These are phyloP conservation scores for Talaromyces piceae DNA, from an alignment of 2,329 filamentous ascomycete genomes.

Conservation along the genomic window DNA sequence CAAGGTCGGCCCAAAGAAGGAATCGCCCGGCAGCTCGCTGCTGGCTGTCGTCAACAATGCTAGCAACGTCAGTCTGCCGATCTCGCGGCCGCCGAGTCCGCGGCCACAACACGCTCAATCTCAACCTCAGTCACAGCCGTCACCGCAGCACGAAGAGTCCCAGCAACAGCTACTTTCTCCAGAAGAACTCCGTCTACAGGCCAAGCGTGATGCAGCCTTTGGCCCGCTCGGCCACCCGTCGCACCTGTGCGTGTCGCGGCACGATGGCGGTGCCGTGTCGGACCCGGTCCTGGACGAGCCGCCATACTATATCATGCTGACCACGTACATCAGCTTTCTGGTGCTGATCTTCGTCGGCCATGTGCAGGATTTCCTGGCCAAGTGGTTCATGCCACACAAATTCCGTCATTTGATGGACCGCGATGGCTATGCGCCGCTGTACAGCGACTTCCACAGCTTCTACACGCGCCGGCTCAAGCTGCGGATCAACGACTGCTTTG, in stretches of 20 bases:
- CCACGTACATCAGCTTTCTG: constrained; percentile 93
- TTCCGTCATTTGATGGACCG: constrained; percentile 71
- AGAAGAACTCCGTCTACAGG: constrained; percentile 64
- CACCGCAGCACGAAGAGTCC: neutral
- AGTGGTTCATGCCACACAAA: constrained; percentile 73
- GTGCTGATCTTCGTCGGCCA: constrained; percentile 89
- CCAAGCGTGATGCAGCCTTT: constrained; percentile 76
- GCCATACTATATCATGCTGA: constrained; percentile 86
- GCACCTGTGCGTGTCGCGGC: constrained; percentile 79
- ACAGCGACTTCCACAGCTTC: constrained; percentile 96
- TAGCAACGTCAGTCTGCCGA: neutral
- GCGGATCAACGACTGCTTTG: constrained; percentile 91
- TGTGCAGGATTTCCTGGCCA: constrained; percentile 88
- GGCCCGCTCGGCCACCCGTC: constrained; percentile 68
- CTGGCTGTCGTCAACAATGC: constrained; percentile 5
- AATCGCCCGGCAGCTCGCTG: neutral
- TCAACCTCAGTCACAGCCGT: neutral
- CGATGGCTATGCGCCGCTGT: constrained; percentile 85
- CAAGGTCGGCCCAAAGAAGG: neutral
- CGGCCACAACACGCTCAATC: neutral
- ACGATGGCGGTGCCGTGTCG: constrained; percentile 66
- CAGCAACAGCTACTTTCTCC: neutral
- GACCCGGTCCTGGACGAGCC: constrained; percentile 84
- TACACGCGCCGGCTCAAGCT: constrained; percentile 85
- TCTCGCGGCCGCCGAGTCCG: neutral